Conservation (phyloP, 148 eudicot genomes). For the Rhododendron henanense region DNA sequence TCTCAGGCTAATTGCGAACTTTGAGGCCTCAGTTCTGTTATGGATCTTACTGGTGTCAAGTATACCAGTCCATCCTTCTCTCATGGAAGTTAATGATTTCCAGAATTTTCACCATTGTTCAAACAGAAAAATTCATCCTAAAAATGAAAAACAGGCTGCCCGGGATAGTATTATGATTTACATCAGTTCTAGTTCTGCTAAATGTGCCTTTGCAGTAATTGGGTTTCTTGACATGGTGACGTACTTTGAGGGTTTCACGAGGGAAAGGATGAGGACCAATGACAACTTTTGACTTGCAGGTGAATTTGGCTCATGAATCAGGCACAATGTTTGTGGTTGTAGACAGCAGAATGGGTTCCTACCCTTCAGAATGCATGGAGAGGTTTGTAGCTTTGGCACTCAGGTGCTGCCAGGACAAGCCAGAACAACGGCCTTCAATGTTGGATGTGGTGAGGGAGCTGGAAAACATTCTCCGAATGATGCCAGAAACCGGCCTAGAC, state of each 20-base stretch:
- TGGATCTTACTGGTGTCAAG: neutral
- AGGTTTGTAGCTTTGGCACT: constrained; percentile 56
- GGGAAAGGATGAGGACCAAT: neutral
- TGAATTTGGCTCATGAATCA: constrained; percentile 40
- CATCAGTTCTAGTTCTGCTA: neutral
- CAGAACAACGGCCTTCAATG: constrained; percentile 70
- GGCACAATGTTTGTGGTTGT: constrained; percentile 45
- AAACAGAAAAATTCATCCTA: neutral
- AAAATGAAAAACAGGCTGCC: neutral
- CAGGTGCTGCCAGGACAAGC: constrained; percentile 52
- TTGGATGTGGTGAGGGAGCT: constrained; percentile 78
- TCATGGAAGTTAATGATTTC: too few species aligned
- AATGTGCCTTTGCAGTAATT: neutral
- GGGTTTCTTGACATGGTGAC: neutral
- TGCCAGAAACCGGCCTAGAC: constrained; percentile 36
- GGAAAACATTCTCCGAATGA: constrained; percentile 41
- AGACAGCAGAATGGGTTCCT: constrained; percentile 62
- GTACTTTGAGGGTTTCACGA: neutral
- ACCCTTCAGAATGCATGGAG: constrained; percentile 61
- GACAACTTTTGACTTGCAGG: constrained; percentile 31
- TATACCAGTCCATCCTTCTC: neutral
- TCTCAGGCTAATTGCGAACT: neutral
- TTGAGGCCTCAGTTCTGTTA: neutral
- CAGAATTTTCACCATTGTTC: neutral
- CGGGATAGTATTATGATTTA: neutral